Evolutionary conservation across 176 grass and related monocot species (phyloP).

Genomic region (Zizania latifolia): DNA sequence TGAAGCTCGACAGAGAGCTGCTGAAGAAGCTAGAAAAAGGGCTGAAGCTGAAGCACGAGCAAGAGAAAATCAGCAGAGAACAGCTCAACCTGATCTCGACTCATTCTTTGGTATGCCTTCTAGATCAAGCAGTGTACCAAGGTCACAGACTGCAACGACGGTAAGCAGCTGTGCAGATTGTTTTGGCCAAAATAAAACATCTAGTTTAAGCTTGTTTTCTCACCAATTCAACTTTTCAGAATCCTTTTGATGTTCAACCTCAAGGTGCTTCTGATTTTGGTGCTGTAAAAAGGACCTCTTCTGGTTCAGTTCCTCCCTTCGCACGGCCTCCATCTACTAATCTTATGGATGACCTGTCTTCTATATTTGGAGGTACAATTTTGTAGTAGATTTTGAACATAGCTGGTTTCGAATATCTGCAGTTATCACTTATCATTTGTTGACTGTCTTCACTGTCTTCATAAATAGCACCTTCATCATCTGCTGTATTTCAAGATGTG

Average conservation of each 20-base stretch:
- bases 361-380: slow-evolving; percentile 73
- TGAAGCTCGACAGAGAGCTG: slow-evolving; percentile 51
- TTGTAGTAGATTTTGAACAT: not conserved
- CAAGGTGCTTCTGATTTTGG: slow-evolving; percentile 36
- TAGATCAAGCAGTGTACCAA: slow-evolving; percentile 49
- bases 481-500: slow-evolving; percentile 64
- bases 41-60: slow-evolving; percentile 39
- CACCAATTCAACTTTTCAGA: slow-evolving; percentile 42
- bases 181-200: not conserved
- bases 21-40: slow-evolving; percentile 41
- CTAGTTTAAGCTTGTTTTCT: not conserved
- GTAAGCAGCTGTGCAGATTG: slow-evolving; percentile 9
- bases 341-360: slow-evolving; percentile 66
- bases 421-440: not conserved
- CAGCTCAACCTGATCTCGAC: slow-evolving; percentile 52
- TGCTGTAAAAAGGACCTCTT: slow-evolving; percentile 25
- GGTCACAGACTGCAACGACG: slow-evolving; percentile 23
- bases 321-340: slow-evolving; percentile 48
- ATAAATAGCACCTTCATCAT: slow-evolving; percentile 55
- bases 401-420: not conserved
- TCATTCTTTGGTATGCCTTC: slow-evolving; percentile 58
- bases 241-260: slow-evolving; percentile 50
- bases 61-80: slow-evolving; percentile 36
- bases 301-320: slow-evolving; percentile 29
- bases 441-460: slow-evolving; percentile 13